Conservation (phyloP, 495 filamentous ascomycete species). For the Talaromyces ruber region DNA sequence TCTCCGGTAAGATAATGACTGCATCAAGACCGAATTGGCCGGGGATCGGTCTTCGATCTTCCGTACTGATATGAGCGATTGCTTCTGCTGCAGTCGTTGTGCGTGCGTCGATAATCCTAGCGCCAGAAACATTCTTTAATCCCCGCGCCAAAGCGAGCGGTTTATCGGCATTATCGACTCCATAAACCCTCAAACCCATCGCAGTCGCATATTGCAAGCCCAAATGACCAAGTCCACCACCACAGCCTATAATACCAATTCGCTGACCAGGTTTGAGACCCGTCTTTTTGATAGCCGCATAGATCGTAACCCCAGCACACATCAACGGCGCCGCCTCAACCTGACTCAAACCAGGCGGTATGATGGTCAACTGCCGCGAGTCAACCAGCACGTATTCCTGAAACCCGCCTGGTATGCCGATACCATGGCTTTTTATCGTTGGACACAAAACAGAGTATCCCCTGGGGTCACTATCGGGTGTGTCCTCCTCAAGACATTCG, state of each 20-base stretch:
- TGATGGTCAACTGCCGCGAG: conserved; percentile 24
- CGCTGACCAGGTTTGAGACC: conserved; percentile 37
- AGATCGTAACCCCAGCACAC: conserved; percentile 49
- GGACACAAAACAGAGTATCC: conserved; percentile 7
- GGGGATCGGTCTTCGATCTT: background rate
- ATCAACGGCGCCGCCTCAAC: conserved; percentile 45
- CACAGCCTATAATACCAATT: conserved; percentile 53
- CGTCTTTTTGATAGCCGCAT: conserved; percentile 36
- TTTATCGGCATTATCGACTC: conserved; percentile 47
- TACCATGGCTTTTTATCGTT: conserved; percentile 24
- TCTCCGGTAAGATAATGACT: conserved; percentile 4
- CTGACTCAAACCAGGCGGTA: conserved; percentile 41
- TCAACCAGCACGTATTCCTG: conserved; percentile 45
- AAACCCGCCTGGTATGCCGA: conserved; percentile 41
- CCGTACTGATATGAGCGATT: background rate
- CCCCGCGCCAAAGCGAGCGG: conserved; percentile 38
- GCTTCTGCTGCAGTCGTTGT: conserved; percentile 5
- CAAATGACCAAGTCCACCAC: conserved; percentile 52
- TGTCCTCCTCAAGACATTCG: conserved; percentile 18
- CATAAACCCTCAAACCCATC: conserved; percentile 41
- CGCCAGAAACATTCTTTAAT: conserved; percentile 2
- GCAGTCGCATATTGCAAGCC: conserved; percentile 47
- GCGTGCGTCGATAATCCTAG: conserved; percentile 1
- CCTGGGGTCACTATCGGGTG: background rate
- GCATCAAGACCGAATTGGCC: conserved; percentile 5